These are phyloP conservation scores for Funneliformis geosporum DNA, from an alignment of 192 early-diverging fungal genomes.

Conservation along the genomic window DNA sequence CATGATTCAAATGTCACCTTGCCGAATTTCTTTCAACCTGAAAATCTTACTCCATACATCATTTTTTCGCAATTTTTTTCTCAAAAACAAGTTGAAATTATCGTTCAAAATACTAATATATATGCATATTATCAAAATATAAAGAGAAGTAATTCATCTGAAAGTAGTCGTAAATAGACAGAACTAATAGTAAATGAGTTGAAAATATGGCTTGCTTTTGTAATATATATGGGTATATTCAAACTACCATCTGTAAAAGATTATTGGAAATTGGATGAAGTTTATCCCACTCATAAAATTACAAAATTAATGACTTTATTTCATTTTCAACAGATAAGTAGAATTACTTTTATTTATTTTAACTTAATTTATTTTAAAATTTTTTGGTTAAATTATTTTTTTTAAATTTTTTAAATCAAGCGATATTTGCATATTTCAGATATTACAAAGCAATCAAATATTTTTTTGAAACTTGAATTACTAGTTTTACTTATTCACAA, in stretches of 20 bases:
- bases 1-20: too few relatives aligned
- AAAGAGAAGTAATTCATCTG: too few relatives aligned
- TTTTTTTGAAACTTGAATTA: constrained; percentile 31
- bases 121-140: too few relatives aligned
- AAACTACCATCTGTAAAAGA: neutral
- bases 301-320: neutral
- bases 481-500: constrained; percentile 22
- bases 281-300: neutral
- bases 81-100: too few relatives aligned
- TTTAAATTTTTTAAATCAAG: constrained; percentile 12
- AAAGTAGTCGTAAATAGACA: too few relatives aligned
- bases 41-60: too few relatives aligned
- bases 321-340: neutral
- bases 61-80: too few relatives aligned
- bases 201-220: neutral
- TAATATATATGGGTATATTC: neutral
- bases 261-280: neutral
- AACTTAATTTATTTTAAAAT: neutral
- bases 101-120: too few relatives aligned
- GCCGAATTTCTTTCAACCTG: too few relatives aligned
- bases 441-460: neutral
- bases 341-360: neutral
- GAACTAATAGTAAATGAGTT: neutral
- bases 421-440: constrained; percentile 32
- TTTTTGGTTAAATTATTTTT: neutral